Percentiles rank a stretch among this genome's conserved stretches.
Conservation (phyloP, 129 eudicot genomes). For the Deinandra increscens region DNA sequence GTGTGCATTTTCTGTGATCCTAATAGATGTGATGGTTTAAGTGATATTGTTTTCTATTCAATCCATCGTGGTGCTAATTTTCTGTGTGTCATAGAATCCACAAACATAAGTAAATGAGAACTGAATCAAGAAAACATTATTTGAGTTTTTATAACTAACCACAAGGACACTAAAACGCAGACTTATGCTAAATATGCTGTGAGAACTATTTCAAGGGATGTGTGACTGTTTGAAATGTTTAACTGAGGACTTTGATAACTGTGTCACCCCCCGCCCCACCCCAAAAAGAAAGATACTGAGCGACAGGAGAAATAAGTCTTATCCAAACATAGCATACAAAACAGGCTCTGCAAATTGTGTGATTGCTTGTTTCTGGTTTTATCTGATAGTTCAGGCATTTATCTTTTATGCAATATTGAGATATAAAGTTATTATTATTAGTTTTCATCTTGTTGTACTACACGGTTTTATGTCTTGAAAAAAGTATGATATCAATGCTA, state of each 20-base stretch:
- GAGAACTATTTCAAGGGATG: background rate
- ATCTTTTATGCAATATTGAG: slow-evolving; percentile 1
- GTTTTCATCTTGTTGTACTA: slow-evolving; percentile 16
- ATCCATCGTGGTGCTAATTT: background rate
- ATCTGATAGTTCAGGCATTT: slow-evolving; percentile 8
- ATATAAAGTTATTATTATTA: background rate
- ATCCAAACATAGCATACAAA: background rate
- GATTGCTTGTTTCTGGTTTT: background rate
- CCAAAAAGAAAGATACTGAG: background rate
- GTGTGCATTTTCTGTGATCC: background rate
- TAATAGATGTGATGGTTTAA: background rate
- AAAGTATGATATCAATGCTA: slow-evolving; percentile 3
- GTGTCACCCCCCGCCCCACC: background rate
- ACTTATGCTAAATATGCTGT: background rate
- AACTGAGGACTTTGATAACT: background rate
- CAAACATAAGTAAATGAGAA: background rate
- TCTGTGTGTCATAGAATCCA: background rate
- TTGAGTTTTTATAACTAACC: background rate
- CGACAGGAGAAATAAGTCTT: background rate
- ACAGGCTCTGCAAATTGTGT: background rate
- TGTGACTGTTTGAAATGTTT: background rate
- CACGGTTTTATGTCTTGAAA: slow-evolving; percentile 8
- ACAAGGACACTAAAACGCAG: background rate
- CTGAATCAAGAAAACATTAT: background rate
- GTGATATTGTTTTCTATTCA: background rate